Evolutionary conservation across 257 asterid genomes (phyloP), one percentile per base, ranked within the genome.

Genomic region (Solanum pimpinellifolium): DNA sequence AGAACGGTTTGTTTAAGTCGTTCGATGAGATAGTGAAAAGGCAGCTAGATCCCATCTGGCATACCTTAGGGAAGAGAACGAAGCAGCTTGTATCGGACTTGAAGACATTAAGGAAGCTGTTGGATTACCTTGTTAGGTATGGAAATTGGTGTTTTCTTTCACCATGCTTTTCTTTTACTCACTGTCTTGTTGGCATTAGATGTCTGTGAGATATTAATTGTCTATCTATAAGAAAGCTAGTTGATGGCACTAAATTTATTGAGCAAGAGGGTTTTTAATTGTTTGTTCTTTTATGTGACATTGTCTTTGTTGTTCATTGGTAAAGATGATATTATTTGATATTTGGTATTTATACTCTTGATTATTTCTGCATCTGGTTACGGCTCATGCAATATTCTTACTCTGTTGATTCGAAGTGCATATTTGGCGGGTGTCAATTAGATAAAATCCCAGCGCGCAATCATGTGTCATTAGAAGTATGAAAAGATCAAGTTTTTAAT

Each of bases 41-140:
- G 88, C 99, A 97, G 88, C 91, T 97, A 92, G 99, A 97, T 90
- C 99, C 99, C 77, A 97, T 95, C 89, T 97, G 99, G 99, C 99
- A 97, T 89, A 97, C 98, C 66, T 83, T 97, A 82, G 99, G 99
- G 91, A 94, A 94, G 95, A 93, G 94, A 86, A 97, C 99, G 1
- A 97, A 95, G 90, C 99, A 97, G 89, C 96, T 97, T 85, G 99
- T 97, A 91, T 95, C 98, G 21, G 99, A 97, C 91, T 92, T 97
- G 93, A 97, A 93, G 97, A 94, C 99, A 66, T 72, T 97, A 89
- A 91, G 99, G 86, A 97, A 97, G 92, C 89, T 97, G 92, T 91
- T 97, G 93, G 99, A 97, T 91, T 97, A 97, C 90, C 98, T 97
- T 18, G 94, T 94, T 69, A 97, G 99, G 99, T 97, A 94, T 69